Base-by-base conservation (phyloP, 2,329 filamentous ascomycete species). In the Trichoderma brevicompactum region DNA sequence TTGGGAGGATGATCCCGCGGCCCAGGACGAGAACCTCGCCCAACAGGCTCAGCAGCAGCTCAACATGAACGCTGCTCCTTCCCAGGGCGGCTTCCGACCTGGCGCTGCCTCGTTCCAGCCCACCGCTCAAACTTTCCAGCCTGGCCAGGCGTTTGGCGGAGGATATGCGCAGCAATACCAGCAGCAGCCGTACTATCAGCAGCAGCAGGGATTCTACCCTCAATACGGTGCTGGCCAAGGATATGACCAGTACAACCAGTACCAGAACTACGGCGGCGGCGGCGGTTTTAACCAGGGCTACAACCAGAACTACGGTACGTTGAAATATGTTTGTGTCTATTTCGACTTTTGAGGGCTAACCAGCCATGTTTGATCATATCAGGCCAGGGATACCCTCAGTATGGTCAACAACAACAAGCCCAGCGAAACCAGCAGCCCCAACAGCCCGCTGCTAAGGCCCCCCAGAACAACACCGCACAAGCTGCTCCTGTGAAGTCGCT, bases 1-100 rank as follows among this genome's bases (percentile, higher is more conserved):
- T 68, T 98, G 95, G 92, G 94, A 98, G 81, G 92, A 96, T 74
- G 92, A 94, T 74, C 88, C 89, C 74, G 83, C 89, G 64, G 88
- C 87, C 69, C 89, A 92, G 82, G 90, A 94, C 73, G 90, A 92
- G 72, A 87, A 87, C 77, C 87, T 96, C 78, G 87, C 91, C 68
- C 88, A 88, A 73, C 91, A 94, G 82, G 81, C 91, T 43, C 87
- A 90, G 72, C 87, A 90, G 77, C 89, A 90, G 77, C 85, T 93
- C 78, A 92, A 92, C 77, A 77, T 94, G 74, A 91, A 90, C 77
- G 81, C 70, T 78, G 61, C 48, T 17, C 76, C 77, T 66, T 81
- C 79, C 66, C 79, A 78, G 68, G 82, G 79, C 66, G 79, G 81
- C 69, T 83, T 79, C 78, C 80, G 78, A 72, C 79, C 84, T 40